Evolutionary conservation across 176 grass and related monocot species (phyloP).

Genomic region (Triticum aestivum): DNA sequence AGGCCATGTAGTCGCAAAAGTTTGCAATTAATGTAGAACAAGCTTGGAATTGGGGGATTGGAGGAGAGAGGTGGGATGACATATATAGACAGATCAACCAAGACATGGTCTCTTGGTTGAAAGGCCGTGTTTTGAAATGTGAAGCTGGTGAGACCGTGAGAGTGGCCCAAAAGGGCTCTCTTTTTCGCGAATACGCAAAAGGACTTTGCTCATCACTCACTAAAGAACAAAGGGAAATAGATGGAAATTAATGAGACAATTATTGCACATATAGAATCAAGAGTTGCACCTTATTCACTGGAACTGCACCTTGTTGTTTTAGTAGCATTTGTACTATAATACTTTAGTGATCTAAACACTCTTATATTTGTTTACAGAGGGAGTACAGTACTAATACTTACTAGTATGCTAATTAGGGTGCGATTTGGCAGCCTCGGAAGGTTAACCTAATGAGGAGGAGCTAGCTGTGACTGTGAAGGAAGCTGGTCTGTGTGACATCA

Average conservation of each 20-base stretch:
- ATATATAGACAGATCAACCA: neutral
- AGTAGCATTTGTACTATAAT: neutral
- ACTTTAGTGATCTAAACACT: no score
- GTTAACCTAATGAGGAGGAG: neutral
- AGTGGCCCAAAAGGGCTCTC: neutral
- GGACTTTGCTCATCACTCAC: neutral
- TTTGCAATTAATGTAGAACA: neutral
- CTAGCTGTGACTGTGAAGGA: neutral
- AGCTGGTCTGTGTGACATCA: slow-evolving; percentile 13
- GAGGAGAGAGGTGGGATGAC: neutral
- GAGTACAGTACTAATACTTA: neutral
- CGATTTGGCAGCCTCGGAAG: slow-evolving; percentile 27
- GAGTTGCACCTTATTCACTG: neutral
- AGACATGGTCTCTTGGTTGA: neutral
- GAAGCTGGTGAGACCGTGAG: neutral
- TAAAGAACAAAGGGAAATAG: neutral
- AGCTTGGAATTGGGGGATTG: neutral
- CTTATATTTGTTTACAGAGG: no score
- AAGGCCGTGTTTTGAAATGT: slow-evolving; percentile 9
- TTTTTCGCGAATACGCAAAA: neutral
- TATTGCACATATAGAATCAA: neutral
- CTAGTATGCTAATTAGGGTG: neutral
- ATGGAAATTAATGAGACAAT: neutral
- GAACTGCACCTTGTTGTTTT: neutral
- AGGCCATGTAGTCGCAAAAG: neutral